Evolutionary conservation across 768 basidiomycete genomes (phyloP), one percentile per base, ranked within the genome.

Genomic region (Amanita polypyramis): DNA sequence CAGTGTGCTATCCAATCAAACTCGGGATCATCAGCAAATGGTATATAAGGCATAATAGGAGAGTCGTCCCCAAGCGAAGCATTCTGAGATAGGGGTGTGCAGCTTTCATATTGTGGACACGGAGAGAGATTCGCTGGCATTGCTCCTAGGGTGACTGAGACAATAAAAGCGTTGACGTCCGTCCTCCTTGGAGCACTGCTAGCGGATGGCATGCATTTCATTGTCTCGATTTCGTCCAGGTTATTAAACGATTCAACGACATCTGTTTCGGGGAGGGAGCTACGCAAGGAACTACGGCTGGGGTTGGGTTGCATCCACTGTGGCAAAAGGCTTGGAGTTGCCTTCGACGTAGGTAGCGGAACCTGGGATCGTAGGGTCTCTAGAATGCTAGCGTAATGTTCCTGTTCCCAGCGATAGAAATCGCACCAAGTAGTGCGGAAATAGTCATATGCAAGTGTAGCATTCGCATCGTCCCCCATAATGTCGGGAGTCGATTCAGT

Each of bases 61-160:
- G 75, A 63, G 50, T 85, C 83, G 51, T 85, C 82, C 3, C 77
- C 80, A 14, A 66, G 63, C 38, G 70, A 66, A 12, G 79, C 63
- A 39, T 66, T 79, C 39, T 70, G 67, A 9, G 58, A 54, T 2
- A 68, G 52, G 1, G 81, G 77, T 2, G 78, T 66, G 56, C 79
- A 82, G 1, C 69, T 64, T 54, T 83, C 80, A 56, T 85, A 84
- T 4, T 59, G 53, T 0, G 75, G 65, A 25, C 12, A 38, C 2
- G 49, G 35, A 3, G 34, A 14, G 17, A 43, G 17, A 15, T 25
- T 15, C n/a, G 44, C 34, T 15, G 43, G 36, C 21, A 38, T 43
- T 34, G n/a, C 17, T 34, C 14, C 19, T 11, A 50, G 30, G 15
- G 40, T 3, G 12, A 34, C n/a, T 15, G 39, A 49, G 8, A 25